phyloP scores from a whole-genome alignment of 257 asterid species.

The Nyctanthes arbortristis region DNA sequence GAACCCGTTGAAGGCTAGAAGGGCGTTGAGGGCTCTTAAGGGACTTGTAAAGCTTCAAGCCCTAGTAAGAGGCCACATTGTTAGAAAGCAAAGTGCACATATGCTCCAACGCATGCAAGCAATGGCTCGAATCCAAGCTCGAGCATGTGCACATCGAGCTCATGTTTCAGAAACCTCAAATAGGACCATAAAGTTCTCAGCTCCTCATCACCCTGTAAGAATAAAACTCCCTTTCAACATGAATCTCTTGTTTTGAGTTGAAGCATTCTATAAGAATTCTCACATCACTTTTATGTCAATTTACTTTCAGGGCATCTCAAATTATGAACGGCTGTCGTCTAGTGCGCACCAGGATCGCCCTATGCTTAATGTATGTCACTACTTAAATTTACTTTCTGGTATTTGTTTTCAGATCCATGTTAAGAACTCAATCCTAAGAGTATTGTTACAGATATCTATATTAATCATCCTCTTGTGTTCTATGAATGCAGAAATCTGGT shows the following conservation, averaged over 20 bases:
- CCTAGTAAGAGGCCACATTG: slow-evolving; percentile 84
- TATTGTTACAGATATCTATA: background rate
- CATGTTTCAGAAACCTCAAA: slow-evolving; percentile 37
- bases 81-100: slow-evolving; percentile 83
- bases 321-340: slow-evolving; percentile 27
- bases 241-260: background rate
- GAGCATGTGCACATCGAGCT: slow-evolving; percentile 72
- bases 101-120: slow-evolving; percentile 94
- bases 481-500: slow-evolving; percentile 52
- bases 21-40: slow-evolving; percentile 88
- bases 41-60: slow-evolving; percentile 98
- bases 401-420: background rate
- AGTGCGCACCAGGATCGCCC: slow-evolving; percentile 35
- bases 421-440: background rate
- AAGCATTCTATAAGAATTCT: too few species aligned
- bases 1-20: slow-evolving; percentile 65
- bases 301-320: slow-evolving; percentile 42
- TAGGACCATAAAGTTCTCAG: slow-evolving; percentile 25
- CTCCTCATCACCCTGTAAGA: slow-evolving; percentile 49
- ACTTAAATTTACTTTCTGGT: slow-evolving; percentile 3
- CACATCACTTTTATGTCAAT: background rate
- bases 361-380: slow-evolving; percentile 55
- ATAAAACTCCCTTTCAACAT: background rate
- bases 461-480: background rate
- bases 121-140: slow-evolving; percentile 95